Conservation (phyloP, 352 stramenopile species). For the Globisporangium yorkense region DNA sequence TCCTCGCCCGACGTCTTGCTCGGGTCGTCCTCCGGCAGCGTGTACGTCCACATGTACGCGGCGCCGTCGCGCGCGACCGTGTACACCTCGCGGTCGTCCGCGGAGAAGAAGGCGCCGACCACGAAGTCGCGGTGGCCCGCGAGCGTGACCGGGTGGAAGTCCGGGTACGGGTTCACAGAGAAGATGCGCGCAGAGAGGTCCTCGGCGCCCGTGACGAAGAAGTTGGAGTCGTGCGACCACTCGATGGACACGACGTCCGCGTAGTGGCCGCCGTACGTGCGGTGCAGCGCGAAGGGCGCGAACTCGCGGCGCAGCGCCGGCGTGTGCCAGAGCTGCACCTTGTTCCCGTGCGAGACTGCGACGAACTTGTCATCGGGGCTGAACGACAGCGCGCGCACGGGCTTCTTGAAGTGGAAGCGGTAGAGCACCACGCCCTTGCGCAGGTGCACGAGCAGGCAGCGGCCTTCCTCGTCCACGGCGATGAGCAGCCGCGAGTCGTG, state of each 20-base stretch:
- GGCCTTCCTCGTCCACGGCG: slow-evolving; percentile 88
- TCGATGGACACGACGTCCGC: slow-evolving; percentile 83
- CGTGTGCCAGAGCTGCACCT: slow-evolving; percentile 90
- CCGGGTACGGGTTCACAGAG: slow-evolving; percentile 58
- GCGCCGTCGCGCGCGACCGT: slow-evolving; percentile 84
- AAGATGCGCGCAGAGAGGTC: slow-evolving; percentile 88
- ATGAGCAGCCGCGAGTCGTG: slow-evolving; percentile 87
- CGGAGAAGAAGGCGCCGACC: slow-evolving; percentile 82
- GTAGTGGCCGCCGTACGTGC: slow-evolving; percentile 86
- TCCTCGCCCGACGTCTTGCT: slow-evolving; percentile 25
- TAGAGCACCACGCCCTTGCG: slow-evolving; percentile 88
- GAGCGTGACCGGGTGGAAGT: slow-evolving; percentile 84
- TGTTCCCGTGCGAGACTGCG: slow-evolving; percentile 86
- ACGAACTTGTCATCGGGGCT: slow-evolving; percentile 87
- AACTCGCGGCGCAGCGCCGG: slow-evolving; percentile 86
- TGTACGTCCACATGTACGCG: slow-evolving; percentile 85
- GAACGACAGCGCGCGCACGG: slow-evolving; percentile 81
- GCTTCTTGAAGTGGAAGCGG: slow-evolving; percentile 93
- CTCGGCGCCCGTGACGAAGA: slow-evolving; percentile 86
- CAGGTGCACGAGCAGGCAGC: slow-evolving; percentile 89
- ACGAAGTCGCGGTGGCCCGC: slow-evolving; percentile 86
- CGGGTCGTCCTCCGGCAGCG: slow-evolving; percentile 29
- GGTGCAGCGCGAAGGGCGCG: slow-evolving; percentile 86
- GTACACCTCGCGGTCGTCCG: slow-evolving; percentile 76
- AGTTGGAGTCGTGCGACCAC: slow-evolving; percentile 86